phyloP scores from a whole-genome alignment of 257 asterid genomes.

The Thymus mandschuricus region DNA sequence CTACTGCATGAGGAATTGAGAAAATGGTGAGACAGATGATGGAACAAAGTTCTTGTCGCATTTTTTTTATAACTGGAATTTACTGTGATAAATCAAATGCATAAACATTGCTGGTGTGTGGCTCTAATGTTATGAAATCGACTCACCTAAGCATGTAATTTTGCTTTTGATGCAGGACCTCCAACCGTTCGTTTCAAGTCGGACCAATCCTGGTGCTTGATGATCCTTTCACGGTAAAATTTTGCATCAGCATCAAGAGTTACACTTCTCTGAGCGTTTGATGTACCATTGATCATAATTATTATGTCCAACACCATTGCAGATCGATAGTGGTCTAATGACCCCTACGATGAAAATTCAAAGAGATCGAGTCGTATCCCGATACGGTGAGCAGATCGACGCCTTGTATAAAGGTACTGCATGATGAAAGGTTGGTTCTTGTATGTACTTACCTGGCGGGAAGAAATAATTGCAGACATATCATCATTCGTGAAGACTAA shows the following conservation, averaged over 20 bases:
- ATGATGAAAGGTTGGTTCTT: not conserved
- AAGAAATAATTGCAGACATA: too few species aligned
- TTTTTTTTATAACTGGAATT: slow-evolving; percentile 8
- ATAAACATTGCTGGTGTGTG: not conserved
- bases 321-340: slow-evolving; percentile 87
- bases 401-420: slow-evolving; percentile 52
- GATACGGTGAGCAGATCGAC: slow-evolving; percentile 69
- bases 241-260: not conserved
- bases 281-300: not conserved
- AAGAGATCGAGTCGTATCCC: slow-evolving; percentile 68
- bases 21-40: slow-evolving; percentile 59
- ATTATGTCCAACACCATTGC: slow-evolving; percentile 31
- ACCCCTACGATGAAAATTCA: slow-evolving; percentile 94
- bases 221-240: slow-evolving; percentile 81
- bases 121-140: not conserved
- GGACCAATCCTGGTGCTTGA: slow-evolving; percentile 80
- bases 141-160: not conserved
- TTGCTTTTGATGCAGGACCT: slow-evolving; percentile 59
- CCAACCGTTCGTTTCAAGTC: slow-evolving; percentile 75
- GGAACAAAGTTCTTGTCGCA: not conserved
- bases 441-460: not conserved
- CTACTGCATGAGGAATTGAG: slow-evolving; percentile 66
- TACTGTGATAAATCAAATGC: not conserved
- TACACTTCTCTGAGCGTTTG: not conserved
- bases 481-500: too few species aligned